Base-by-base conservation (phyloP, 75 land plant species). In the Picea glauca region DNA sequence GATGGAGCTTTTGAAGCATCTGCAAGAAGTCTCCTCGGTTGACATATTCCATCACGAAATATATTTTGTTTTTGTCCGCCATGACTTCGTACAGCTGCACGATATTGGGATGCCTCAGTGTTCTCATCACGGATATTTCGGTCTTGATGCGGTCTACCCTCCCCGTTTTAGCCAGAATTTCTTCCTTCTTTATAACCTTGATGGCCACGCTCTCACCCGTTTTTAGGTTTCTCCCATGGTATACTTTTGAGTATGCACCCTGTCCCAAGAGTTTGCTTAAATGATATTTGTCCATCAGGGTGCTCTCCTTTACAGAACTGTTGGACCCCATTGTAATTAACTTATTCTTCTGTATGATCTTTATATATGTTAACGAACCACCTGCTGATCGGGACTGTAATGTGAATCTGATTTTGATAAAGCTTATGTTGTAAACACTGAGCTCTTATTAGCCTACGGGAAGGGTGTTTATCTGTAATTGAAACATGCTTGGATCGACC, bases 21-120 rank as follows among this genome's bases (percentile, higher is more conserved):
- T 66, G 0, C 60, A 85, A 84, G 21, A 89, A 81, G 31, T 92
- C 93, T n/a, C 93, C 93, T 58, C 93, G 88, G 4, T 35, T 13
- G 20, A 82, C 89, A 60, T 75, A 66, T 61, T 90, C 91, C 85
- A 90, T 83, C n/a, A 87, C 85, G 20, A 90, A 76, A 79, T 82
- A 87, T 70, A 89, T 84, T 65, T 86, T 86, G 56, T 86, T 58
- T 60, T 72, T 46, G 21, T 77, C 65, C 0, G 82, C 82, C 60
- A 81, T 30, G n/a, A 81, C 82, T 43, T 81, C 82, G 59, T 63
- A 70, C 50, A 81, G 78, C 21, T 60, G 68, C 72, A 81, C 30
- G 60, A 81, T 31, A 54, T 81, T 75, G 82, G 82, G 82, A 72
- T 81, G 82, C 54, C 67, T 31, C 40, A 81, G 78, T 15, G 78